Evolutionary conservation across 2,329 filamentous ascomycete genomes (phyloP).

Genomic region (Orbilia oligospora): DNA sequence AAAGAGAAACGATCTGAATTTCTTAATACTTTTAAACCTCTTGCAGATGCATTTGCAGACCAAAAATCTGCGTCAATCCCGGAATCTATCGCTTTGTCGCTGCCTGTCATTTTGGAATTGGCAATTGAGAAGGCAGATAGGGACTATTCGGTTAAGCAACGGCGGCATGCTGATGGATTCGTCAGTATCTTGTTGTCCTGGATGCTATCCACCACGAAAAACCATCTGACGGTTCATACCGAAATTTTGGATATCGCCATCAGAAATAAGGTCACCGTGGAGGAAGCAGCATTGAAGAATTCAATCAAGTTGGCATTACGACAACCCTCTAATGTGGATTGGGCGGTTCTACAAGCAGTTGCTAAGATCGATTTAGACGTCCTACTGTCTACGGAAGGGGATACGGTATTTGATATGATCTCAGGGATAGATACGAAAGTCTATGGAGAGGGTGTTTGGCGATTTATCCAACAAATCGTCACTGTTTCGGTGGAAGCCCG

Average conservation of each 20-base stretch:
- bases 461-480: constrained; percentile 38
- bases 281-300: constrained; percentile 20
- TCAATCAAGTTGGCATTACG: constrained; percentile 40
- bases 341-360: constrained; percentile 36
- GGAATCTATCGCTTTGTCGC: constrained; percentile 5
- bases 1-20: constrained; percentile 46
- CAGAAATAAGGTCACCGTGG: constrained; percentile 37
- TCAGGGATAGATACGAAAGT: constrained; percentile 28
- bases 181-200: constrained; percentile 51
- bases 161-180: constrained; percentile 50
- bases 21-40: constrained; percentile 26
- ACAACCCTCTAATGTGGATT: constrained; percentile 18
- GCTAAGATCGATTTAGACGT: constrained; percentile 51
- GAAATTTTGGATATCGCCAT: constrained; percentile 50
- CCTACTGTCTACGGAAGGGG: constrained; percentile 29
- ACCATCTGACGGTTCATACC: constrained; percentile 29
- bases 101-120: constrained; percentile 33
- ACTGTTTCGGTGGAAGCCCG: constrained; percentile 42
- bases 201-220: constrained; percentile 46
- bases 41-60: constrained; percentile 14
- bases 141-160: constrained; percentile 51
- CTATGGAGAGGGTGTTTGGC: constrained; percentile 35
- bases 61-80: background rate
- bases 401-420: constrained; percentile 33
- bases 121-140: constrained; percentile 50